Percentiles rank a stretch among this genome's conserved stretches.
These are phyloP conservation scores for Beta macrorhiza DNA, from an alignment of 179 eudicot species.

Conservation along the genomic window DNA sequence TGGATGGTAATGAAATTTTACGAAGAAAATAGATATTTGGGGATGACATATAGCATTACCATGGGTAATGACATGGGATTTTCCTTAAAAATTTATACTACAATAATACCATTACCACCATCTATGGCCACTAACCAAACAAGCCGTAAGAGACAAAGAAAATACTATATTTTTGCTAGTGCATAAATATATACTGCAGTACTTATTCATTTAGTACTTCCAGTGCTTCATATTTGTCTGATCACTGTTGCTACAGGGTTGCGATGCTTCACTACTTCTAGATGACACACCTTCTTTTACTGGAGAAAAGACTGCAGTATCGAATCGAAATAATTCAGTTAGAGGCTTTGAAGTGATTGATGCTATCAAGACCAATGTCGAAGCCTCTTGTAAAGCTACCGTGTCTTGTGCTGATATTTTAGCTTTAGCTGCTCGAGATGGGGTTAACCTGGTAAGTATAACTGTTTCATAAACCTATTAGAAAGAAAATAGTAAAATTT, in stretches of 20 bases:
- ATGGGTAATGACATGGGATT: too few species aligned
- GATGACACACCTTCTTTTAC: conserved; percentile 35
- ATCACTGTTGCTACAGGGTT: conserved; percentile 28
- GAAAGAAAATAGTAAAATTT: too few species aligned
- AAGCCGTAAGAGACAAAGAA: too few species aligned
- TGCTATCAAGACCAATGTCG: conserved; percentile 42
- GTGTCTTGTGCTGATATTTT: conserved; percentile 52
- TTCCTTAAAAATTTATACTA: too few species aligned
- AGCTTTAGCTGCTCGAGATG: conserved; percentile 44
- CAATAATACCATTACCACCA: too few species aligned
- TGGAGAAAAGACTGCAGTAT: conserved; percentile 33
- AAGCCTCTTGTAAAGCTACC: conserved; percentile 32
- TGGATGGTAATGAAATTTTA: too few species aligned
- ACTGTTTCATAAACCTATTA: too few species aligned
- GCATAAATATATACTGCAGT: too few species aligned
- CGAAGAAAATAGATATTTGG: too few species aligned
- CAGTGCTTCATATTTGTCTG: not conserved
- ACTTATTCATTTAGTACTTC: not conserved
- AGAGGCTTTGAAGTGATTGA: conserved; percentile 47
- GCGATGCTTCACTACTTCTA: conserved; percentile 43
- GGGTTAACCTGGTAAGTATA: conserved; percentile 33
- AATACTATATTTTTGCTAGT: too few species aligned
- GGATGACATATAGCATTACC: too few species aligned
- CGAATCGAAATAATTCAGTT: conserved; percentile 34
- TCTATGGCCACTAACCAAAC: too few species aligned